Base-by-base conservation (phyloP, 2,329 filamentous ascomycete species). In the Corinectria fuckeliana region DNA sequence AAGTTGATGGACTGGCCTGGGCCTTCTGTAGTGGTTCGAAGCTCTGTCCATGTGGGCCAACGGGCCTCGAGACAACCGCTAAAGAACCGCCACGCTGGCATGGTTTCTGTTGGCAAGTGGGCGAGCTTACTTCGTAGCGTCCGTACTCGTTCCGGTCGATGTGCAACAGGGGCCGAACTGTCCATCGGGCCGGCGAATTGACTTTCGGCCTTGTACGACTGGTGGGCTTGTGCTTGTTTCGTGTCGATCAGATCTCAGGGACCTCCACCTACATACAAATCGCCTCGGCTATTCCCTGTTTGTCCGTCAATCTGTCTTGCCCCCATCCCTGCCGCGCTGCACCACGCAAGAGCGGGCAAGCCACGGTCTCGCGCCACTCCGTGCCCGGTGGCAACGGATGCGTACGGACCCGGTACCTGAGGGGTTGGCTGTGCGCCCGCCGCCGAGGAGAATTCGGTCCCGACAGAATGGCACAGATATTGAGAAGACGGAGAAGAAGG, bases 171-270 rank as follows among this genome's bases (percentile, higher is more conserved):
- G 26, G 28, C 38, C 38, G 23, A 57, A 42, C 42, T 34, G 55
- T 50, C 42, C 50, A 30, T 49, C 55, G 16, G 52, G 38, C 55
- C 59, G 50, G 51, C 42, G 60, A 68, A 70, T 70, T 68, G 66
- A 68, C 60, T 69, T 69, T 69, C 50, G 45, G 53, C 60, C 38
- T 13, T 57, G 51, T 49, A 20, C 39, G 39, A 51, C 48, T 49
- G 50, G 58, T 60, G 61, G 66, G 62, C 60, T 58, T 66, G 58
- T 69, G 62, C 60, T 58, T 66, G 58, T 69, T 61, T 60, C 56
- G 58, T 69, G 64, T 71, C 68, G 68, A 71, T 71, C 68, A 58
- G 68, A 71, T 71, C 68, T 71, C 65, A 69, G 67, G 67, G 68
- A 67, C 68, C 63, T 67, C 66, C 63, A 66, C 66, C 53, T 61